phyloP scores from a whole-genome alignment of 2,329 filamentous ascomycete species.

The Zymoseptoria passerinii region DNA sequence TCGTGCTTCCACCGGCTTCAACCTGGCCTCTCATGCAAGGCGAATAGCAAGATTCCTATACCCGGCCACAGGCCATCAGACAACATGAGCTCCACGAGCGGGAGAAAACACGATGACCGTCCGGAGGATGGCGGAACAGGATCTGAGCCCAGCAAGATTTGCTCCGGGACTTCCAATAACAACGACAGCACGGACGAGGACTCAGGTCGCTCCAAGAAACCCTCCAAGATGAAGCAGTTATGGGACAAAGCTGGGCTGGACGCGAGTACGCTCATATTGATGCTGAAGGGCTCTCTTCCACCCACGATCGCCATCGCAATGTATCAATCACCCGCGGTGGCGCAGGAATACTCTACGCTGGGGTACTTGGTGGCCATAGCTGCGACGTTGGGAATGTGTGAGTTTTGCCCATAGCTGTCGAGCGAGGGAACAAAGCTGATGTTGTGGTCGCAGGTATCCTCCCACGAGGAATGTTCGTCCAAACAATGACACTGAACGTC shows the following conservation, averaged over 20 bases:
- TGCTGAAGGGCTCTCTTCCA: conserved; percentile 30
- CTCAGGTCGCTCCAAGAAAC: conserved; percentile 4
- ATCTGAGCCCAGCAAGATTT: background rate
- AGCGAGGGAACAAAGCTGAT: too few species aligned
- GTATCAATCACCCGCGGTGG: conserved; percentile 41
- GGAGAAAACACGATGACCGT: background rate
- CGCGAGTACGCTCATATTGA: conserved; percentile 23
- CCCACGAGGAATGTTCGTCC: conserved; percentile 63
- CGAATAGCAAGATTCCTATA: background rate
- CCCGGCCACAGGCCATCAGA: background rate
- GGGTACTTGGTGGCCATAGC: conserved; percentile 60
- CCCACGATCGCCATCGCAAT: conserved; percentile 29
- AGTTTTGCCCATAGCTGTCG: too few species aligned
- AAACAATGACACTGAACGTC: conserved; percentile 55
- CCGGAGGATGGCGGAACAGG: background rate
- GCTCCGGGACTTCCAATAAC: background rate
- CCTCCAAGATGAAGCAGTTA: conserved; percentile 20
- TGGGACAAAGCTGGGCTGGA: conserved; percentile 28
- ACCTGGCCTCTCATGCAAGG: background rate
- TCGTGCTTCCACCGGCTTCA: background rate
- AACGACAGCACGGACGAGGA: background rate
- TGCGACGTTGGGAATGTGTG: conserved; percentile 53
- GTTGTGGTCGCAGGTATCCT: conserved; percentile 36
- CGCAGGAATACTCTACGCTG: conserved; percentile 45
- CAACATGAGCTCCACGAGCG: background rate